Base-by-base conservation (phyloP, 1,284 basidiomycete genomes). In the Fomitopsis palustris region DNA sequence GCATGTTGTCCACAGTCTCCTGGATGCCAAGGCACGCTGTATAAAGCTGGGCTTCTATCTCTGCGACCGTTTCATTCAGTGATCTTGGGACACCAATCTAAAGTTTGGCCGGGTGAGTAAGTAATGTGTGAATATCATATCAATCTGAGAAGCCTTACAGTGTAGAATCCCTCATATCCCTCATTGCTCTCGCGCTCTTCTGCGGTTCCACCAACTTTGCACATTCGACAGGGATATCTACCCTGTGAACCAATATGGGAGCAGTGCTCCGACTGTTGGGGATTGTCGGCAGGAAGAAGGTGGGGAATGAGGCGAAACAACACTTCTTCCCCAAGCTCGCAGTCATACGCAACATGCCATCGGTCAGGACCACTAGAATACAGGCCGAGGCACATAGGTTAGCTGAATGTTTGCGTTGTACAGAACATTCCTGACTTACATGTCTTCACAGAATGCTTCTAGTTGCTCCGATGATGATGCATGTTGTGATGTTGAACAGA, bases 201-300 rank as follows among this genome's bases (percentile, higher is more conserved):
- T 23, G 63, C 49, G 1, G 61, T 62, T 1, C 75, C 73, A 10
- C 74, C 74, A 5, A 55, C 42, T 31, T 33, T 39, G 53, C 61
- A 62, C 4, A 25, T 49, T 0, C 73, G 69, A 62, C 78, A 80
- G 52, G 77, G 75, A n/a, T 63, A 67, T 38, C 75, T 76, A 0
- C 74, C 76, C 1, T 55, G 56, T 0, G 75, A 56, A 0, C 78
- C 77, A 57, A 78, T 75, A 41, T 80, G 77, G 33, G 71, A 75
- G 0, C 72, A 68, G 53, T 77, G 64, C 54, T 78, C 74, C 39
- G 76, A 75, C 53, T 78, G 75, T 76, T 78, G 78, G 0, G 76
- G 77, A 61, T 78, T 78, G 59, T 79, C 75, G 2, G 75, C 74
- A 2, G 74, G 69, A 1, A 77, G 38, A 3, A 73, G 74, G 2